A percentile compares a stretch with the other conserved stretches of the same genome.
Conservation (phyloP, 2,329 filamentous ascomycete genomes). For the Fusarium longipes region DNA sequence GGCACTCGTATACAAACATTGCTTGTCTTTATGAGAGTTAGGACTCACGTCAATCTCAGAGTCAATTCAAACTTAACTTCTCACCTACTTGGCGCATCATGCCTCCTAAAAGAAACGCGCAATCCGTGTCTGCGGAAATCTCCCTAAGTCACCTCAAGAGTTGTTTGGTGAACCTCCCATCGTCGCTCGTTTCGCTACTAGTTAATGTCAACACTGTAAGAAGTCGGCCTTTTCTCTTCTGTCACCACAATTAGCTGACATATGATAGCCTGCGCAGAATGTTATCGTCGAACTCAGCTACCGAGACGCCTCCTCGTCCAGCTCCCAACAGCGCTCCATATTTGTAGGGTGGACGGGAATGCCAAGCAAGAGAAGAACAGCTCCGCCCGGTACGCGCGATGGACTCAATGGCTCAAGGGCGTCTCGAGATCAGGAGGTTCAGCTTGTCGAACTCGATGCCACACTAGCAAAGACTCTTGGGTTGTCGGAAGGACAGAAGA, state of each 20-base stretch:
- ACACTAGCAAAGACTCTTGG: constrained; percentile 83
- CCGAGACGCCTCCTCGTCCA: constrained; percentile 61
- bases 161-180: constrained; percentile 92
- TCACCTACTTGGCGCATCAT: constrained; percentile 48
- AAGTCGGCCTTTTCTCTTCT: constrained; percentile 2
- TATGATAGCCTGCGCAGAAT: constrained; percentile 84
- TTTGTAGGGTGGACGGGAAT: constrained; percentile 98
- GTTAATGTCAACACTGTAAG: constrained; percentile 90
- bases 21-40: constrained; percentile 1
- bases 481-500: constrained; percentile 83
- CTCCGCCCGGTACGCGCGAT: constrained; percentile 78
- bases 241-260: constrained; percentile 15
- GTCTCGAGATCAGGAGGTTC: constrained; percentile 78
- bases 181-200: constrained; percentile 84
- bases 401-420: constrained; percentile 71
- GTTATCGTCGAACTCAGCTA: constrained; percentile 92
- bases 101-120: constrained; percentile 65
- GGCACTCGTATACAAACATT: constrained; percentile 28
- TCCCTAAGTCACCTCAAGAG: constrained; percentile 89
- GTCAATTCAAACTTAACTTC: constrained; percentile 1
- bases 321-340: constrained; percentile 72
- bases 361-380: constrained; percentile 87
- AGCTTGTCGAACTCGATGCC: constrained; percentile 86
- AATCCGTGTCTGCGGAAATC: constrained; percentile 81
- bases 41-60: constrained; percentile 6